Evolutionary conservation across 2,329 filamentous ascomycete species (phyloP), one percentile per base, ranked within the genome.

Genomic region (Fusarium sp.): DNA sequence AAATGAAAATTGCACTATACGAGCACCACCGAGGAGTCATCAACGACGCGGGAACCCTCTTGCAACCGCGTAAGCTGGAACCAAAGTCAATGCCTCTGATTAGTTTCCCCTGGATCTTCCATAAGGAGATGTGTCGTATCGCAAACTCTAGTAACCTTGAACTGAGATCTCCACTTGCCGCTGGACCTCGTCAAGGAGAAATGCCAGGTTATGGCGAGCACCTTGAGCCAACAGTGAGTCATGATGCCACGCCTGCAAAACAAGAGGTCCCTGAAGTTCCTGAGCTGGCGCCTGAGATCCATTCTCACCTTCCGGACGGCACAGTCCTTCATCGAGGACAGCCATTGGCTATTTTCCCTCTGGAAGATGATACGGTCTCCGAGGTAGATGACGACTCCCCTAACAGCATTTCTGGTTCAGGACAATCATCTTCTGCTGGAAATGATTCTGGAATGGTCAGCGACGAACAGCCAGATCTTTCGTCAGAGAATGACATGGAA

Each of bases 41-140:
- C 2, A 83, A 81, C 70, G 77, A 81, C 6, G 82, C 82, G 12
- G 85, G 80, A 22, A 59, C 60, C n/a, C 67, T 72, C 9, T 32
- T 77, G 54, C 73, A 75, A 45, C 58, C 75, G 42, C 69, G 69
- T 5, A 69, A 57, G 32, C 69, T 70, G 12, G 70, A 82, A 17
- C 78, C 85, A 5, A 85, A 85, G 14, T 83, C 84, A 5, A 92
- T 95, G 87, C 96, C 96, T 0, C 85, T 98, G 14, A 96, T 98
- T 76, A 96, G 92, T 67, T 98, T 98, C 77, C 96, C 96, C 0
- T 99, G 96, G 96, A 85, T 98, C 5, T 97, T 98, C 73, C 87
- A 91, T 18, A 87, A 88, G 50, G 89, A 94, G 35, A 72, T 84
- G 75, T 78, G 80, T 42, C 78, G 80, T 20, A 76, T 84, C 36